Evolutionary conservation across 441 rosid species (phyloP), one percentile per base, ranked within the genome.

Genomic region (Populus hybrid): DNA sequence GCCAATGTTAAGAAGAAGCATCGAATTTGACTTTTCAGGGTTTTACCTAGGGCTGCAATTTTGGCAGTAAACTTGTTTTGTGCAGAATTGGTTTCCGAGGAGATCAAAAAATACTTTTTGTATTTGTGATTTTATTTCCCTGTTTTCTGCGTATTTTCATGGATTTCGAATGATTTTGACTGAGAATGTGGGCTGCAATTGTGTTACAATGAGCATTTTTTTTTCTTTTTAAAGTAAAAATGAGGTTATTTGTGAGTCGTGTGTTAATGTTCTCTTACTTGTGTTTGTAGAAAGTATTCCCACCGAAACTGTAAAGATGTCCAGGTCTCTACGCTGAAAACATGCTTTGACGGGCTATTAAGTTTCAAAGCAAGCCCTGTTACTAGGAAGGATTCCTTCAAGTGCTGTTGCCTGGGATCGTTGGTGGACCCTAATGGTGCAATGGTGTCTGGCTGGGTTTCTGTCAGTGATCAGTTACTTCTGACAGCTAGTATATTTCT

Each of bases 401-500:
- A 85, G 70, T 81, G 84, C 82, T 59, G 82, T 77, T 89, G 89
- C 79, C 70, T 84, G 76, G 92, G 90, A 67, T 89, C 91, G 67
- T 83, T 93, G 42, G 87, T 81, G 28, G 91, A 86, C 79, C 83
- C 87, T 67, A 89, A 90, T 78, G 85, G 85, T 81, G 81, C 84
- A 59, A 70, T 86, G 50, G 85, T 85, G 24, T 80, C 89, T 30
- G 91, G 87, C 70, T 90, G 87, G 89, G 81, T 93, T 54, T 85
- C 91, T 73, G 67, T 87, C 4, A 86, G 86, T 67, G 89, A 95
- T 81, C 99, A 91, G 84, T 85, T 91, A 80, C 97, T 94, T 76
- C 77, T 95, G 54, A 77, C 89, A 83, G 78, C 90, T 50, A 89
- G 95, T 83, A 85, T 95, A 73, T 88, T 91, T 80, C 97, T 95